Percentiles rank a stretch among this genome's conserved stretches.
These are phyloP conservation scores for Zygosaccharomyces kombuchaensis DNA, from an alignment of 805 yeast genomes.

Conservation along the genomic window DNA sequence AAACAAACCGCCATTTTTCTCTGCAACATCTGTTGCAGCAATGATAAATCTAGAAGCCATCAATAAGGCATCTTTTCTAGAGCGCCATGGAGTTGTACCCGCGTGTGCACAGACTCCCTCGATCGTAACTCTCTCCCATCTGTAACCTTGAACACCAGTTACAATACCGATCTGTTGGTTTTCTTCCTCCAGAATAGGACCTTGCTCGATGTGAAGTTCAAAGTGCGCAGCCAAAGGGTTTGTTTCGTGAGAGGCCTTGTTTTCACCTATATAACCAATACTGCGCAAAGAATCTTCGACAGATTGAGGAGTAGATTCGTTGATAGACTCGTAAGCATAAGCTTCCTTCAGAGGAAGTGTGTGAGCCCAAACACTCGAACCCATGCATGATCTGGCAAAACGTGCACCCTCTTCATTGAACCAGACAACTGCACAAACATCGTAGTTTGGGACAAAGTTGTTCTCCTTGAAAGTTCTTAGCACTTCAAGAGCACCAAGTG, in stretches of 20 bases:
- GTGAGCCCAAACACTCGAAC: conserved; percentile 62
- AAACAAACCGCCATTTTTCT: conserved; percentile 45
- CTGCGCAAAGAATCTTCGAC: conserved; percentile 50
- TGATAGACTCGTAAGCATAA: conserved; percentile 48
- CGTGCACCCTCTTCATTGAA: conserved; percentile 74
- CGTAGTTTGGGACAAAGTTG: conserved; percentile 51
- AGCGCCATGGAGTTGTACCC: conserved; percentile 61
- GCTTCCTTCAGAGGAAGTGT: conserved; percentile 41
- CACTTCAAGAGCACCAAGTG: conserved; percentile 58
- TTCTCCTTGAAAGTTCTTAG: conserved; percentile 57
- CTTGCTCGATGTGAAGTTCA: conserved; percentile 71
- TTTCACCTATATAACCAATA: conserved; percentile 56
- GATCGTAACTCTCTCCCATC: conserved; percentile 52
- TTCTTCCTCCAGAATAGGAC: conserved; percentile 57
- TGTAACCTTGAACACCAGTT: conserved; percentile 57
- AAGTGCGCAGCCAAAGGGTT: conserved; percentile 62
- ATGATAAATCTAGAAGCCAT: conserved; percentile 53
- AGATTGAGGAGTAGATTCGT: conserved; percentile 43
- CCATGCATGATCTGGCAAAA: conserved; percentile 59
- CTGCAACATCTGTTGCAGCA: conserved; percentile 51
- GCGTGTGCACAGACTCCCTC: conserved; percentile 62
- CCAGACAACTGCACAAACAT: conserved; percentile 60
- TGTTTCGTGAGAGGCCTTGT: conserved; percentile 39
- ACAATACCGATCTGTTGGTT: conserved; percentile 57
- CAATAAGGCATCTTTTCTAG: conserved; percentile 55